These are phyloP conservation scores for Hypsizygus marmoreus DNA, from an alignment of 768 basidiomycete genomes.

Conservation along the genomic window DNA sequence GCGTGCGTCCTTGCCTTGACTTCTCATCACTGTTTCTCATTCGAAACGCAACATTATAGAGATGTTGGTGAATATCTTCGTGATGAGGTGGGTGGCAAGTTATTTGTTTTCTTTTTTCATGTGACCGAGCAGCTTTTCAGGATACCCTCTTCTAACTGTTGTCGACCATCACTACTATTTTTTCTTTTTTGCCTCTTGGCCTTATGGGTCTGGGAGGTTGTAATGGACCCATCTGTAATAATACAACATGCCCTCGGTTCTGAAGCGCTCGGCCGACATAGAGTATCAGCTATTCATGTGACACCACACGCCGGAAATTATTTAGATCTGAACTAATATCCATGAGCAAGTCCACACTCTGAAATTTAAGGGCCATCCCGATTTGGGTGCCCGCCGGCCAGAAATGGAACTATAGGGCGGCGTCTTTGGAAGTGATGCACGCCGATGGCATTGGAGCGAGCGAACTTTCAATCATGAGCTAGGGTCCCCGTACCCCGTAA, in stretches of 20 bases:
- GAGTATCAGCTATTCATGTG: conserved; percentile 17
- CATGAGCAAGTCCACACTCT: too few species aligned
- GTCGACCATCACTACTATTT: conserved; percentile 3
- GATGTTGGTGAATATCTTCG: conserved; percentile 98
- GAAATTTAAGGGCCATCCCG: too few species aligned
- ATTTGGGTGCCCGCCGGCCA: too few species aligned
- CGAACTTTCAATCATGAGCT: too few species aligned
- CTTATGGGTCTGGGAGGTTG: conserved; percentile 14
- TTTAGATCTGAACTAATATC: not conserved
- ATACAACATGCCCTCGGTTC: conserved; percentile 29
- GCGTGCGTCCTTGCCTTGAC: conserved; percentile 56
- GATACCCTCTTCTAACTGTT: conserved; percentile 72
- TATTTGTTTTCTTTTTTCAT: not conserved
- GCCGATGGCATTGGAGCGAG: not conserved
- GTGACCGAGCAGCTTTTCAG: conserved; percentile 37
- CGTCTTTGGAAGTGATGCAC: too few species aligned
- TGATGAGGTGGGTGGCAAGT: conserved; percentile 70
- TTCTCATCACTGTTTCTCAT: conserved; percentile 8
- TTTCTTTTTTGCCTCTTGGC: conserved; percentile 4
- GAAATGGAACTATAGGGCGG: too few species aligned
- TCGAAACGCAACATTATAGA: conserved; percentile 38
- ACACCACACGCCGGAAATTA: conserved; percentile 17
- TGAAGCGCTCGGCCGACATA: conserved; percentile 48
- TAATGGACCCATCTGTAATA: conserved; percentile 18
- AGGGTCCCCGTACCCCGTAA: too few species aligned